Conservation (phyloP, 1,139 yeast species). For the Pichia sp. region DNA sequence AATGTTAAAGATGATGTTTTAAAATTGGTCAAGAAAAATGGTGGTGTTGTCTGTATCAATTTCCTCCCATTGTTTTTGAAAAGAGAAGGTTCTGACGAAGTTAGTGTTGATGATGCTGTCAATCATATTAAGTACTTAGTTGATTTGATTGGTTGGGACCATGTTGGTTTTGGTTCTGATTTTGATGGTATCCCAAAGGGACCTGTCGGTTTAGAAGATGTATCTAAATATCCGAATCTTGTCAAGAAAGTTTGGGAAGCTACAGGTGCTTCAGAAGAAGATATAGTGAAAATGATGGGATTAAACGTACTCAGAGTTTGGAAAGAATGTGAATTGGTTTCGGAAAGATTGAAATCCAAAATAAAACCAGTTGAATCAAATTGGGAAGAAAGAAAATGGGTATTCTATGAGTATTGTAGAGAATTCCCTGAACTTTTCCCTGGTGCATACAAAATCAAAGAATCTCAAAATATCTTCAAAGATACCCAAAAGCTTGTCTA, state of each 20-base stretch:
- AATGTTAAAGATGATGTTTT: slow-evolving; percentile 46
- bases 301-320: slow-evolving; percentile 44
- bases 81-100: slow-evolving; percentile 21
- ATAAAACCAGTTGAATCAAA: slow-evolving; percentile 33
- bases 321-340: slow-evolving; percentile 36
- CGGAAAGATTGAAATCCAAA: slow-evolving; percentile 23
- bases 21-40: slow-evolving; percentile 33
- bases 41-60: slow-evolving; percentile 45
- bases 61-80: slow-evolving; percentile 39
- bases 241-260: slow-evolving; percentile 35
- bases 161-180: slow-evolving; percentile 49
- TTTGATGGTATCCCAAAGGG: slow-evolving; percentile 46
- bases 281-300: slow-evolving; percentile 41
- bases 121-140: slow-evolving; percentile 39
- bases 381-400: slow-evolving; percentile 39
- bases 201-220: slow-evolving; percentile 46
- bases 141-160: slow-evolving; percentile 44
- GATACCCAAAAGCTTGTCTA: slow-evolving; percentile 14
- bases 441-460: slow-evolving; percentile 28
- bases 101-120: slow-evolving; percentile 43
- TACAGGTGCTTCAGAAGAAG: slow-evolving; percentile 36
- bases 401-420: slow-evolving; percentile 30
- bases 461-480: slow-evolving; percentile 14
- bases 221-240: slow-evolving; percentile 46
- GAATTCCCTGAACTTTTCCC: slow-evolving; percentile 35